Base-by-base conservation (phyloP, 352 stramenopile genomes). In the Pythium volutum region DNA sequence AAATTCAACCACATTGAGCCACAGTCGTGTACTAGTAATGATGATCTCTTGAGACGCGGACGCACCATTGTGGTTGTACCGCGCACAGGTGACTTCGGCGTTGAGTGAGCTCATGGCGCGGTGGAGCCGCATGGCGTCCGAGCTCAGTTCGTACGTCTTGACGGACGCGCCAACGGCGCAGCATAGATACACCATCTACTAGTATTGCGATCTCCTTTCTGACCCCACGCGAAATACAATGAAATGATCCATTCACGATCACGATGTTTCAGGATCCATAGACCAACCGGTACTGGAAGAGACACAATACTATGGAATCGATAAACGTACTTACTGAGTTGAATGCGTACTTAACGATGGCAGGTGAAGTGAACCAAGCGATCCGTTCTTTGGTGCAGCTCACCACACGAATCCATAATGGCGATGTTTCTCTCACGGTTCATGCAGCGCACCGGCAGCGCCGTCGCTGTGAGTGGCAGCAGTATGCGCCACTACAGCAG, bases 21-120 rank as follows among this genome's bases (percentile, higher is more conserved):
- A n/a, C n/a, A n/a, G n/a, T n/a, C n/a, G n/a, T n/a, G n/a, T n/a
- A n/a, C n/a, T n/a, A n/a, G n/a, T n/a, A n/a, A n/a, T n/a, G n/a
- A n/a, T n/a, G n/a, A n/a, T n/a, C n/a, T n/a, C n/a, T n/a, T n/a
- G n/a, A n/a, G n/a, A n/a, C n/a, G n/a, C n/a, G n/a, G n/a, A n/a
- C 43, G 43, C 16, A 50, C 71, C 78, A 41, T 90, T 88, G 70
- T 88, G 78, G 53, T 84, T 90, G 55, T 80, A 90, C 14, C 76
- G 76, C 27, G 73, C 80, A 42, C 76, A 87, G 0, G 75, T 83
- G 46, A 87, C 71, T 25, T 87, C 78, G 6, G 79, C 63, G 61
- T 80, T 79, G 31, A 84, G 70, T 8, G 78, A 81, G 46, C 47
- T 74, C 52, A 84, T 75, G 2, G 71, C 67, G 39, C 66, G 75